Conservation (phyloP, 768 basidiomycete genomes). For the Xanthoconium purpureum region DNA sequence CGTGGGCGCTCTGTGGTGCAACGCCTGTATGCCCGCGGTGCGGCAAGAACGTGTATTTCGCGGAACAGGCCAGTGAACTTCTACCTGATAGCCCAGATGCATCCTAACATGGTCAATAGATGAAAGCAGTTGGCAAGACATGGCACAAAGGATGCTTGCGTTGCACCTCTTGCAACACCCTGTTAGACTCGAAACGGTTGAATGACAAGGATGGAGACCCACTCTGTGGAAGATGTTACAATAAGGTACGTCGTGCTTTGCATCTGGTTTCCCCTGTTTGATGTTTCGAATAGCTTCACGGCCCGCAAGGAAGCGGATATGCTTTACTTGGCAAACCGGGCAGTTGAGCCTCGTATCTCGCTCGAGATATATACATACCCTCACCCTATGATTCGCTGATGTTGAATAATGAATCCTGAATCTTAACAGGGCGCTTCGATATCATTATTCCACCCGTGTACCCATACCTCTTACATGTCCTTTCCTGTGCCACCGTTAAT, state of each 20-base stretch:
- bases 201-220: constrained; percentile 76
- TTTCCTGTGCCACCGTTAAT: constrained; percentile 11
- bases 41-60: constrained; percentile 77
- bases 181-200: constrained; percentile 68
- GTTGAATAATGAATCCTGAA: constrained; percentile 5
- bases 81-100: neutral
- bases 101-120: constrained; percentile 38
- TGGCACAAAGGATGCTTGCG: constrained; percentile 76
- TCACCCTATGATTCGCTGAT: constrained; percentile 1
- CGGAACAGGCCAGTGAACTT: constrained; percentile 59
- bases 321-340: constrained; percentile 60
- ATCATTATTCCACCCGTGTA: constrained; percentile 19
- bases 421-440: constrained; percentile 8
- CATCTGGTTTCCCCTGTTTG: neutral
- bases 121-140: constrained; percentile 78
- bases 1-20: constrained; percentile 50
- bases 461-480: constrained; percentile 22
- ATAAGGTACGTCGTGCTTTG: constrained; percentile 43
- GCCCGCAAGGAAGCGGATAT: constrained; percentile 72
- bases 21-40: constrained; percentile 68
- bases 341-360: constrained; percentile 25
- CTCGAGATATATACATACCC: neutral
- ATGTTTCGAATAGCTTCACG: constrained; percentile 53
- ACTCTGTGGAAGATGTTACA: constrained; percentile 69
- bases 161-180: constrained; percentile 67